Evolutionary conservation across 2,329 filamentous ascomycete species (phyloP), one percentile per base, ranked within the genome.

Genomic region (Colletotrichum musicola): DNA sequence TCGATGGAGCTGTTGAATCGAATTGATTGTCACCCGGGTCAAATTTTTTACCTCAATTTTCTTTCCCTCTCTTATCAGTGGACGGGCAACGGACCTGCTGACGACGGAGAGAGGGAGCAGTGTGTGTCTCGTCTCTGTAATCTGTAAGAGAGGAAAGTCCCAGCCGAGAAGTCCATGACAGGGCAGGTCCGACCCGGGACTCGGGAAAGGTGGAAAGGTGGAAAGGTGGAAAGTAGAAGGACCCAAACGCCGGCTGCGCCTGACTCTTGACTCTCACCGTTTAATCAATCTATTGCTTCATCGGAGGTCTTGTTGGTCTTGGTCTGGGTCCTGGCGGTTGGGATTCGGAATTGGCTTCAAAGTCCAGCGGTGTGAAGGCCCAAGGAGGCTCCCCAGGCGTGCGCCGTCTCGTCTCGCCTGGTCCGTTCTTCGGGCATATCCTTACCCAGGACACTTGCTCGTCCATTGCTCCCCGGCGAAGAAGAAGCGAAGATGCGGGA

Each of bases 211-310:
- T n/a, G 27, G 20, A n/a, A 25, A 40, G 14, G 13, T n/a, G 27
- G 20, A n/a, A 35, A 51, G 47, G 47, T 25, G 47, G 22, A 22
- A 49, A 18, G 46, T 9, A n/a, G 9, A 49, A 16, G 47, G 22
- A 14, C 47, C 12, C 22, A 51, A 27, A 27, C 6, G n/a, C 56
- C 57, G 27, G 18, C 6, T 35, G 38, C 38, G 55, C 60, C 49
- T 56, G 66, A 66, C 50, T 61, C 56, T 61, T 46, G 55, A 66
- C 44, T 56, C 62, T 61, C 56, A 51, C 62, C 66, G 66, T 69
- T 60, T 51, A 66, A 61, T 47, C 55, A 69, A 66, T 66, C 50
- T 59, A 61, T 46, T 54, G 55, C 50, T 42, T 22, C 25, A 25
- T 53, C 20, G 16, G 35, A 27, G 47, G 22, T 18, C 35, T 44